Conservation (phyloP, 495 filamentous ascomycete genomes). For the Hypoxylon cercidicola region DNA sequence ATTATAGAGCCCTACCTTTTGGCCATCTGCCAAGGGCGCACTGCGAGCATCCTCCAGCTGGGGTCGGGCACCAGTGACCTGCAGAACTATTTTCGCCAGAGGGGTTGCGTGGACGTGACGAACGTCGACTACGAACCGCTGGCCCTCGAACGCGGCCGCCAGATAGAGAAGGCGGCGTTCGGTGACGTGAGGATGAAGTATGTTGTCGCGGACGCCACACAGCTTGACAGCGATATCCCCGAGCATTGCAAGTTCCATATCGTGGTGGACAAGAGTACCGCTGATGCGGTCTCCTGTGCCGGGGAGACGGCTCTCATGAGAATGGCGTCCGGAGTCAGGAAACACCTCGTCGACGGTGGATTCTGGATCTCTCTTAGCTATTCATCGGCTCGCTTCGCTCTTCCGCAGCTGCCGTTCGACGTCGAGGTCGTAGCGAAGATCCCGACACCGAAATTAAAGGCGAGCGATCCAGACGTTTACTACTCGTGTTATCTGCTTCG, state of each 20-base stretch:
- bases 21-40: neutral
- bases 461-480: slow-evolving; percentile 52
- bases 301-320: slow-evolving; percentile 39
- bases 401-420: slow-evolving; percentile 45
- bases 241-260: slow-evolving; percentile 35
- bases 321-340: slow-evolving; percentile 44
- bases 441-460: slow-evolving; percentile 45
- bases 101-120: slow-evolving; percentile 48
- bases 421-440: slow-evolving; percentile 49
- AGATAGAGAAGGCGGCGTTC: slow-evolving; percentile 45
- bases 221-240: slow-evolving; percentile 27
- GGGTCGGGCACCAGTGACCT: slow-evolving; percentile 57
- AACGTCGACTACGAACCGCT: slow-evolving; percentile 57
- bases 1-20: slow-evolving; percentile 47
- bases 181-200: slow-evolving; percentile 51
- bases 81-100: slow-evolving; percentile 47
- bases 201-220: slow-evolving; percentile 49
- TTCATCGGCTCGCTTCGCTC: slow-evolving; percentile 48
- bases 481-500: slow-evolving; percentile 51
- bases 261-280: slow-evolving; percentile 56
- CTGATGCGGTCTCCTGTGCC: slow-evolving; percentile 54
- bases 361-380: slow-evolving; percentile 57
- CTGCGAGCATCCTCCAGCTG: slow-evolving; percentile 48
- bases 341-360: slow-evolving; percentile 41
- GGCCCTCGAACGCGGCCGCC: slow-evolving; percentile 48